phyloP scores from a whole-genome alignment of 176 grass and related monocot species.

The Raddia guianensis region DNA sequence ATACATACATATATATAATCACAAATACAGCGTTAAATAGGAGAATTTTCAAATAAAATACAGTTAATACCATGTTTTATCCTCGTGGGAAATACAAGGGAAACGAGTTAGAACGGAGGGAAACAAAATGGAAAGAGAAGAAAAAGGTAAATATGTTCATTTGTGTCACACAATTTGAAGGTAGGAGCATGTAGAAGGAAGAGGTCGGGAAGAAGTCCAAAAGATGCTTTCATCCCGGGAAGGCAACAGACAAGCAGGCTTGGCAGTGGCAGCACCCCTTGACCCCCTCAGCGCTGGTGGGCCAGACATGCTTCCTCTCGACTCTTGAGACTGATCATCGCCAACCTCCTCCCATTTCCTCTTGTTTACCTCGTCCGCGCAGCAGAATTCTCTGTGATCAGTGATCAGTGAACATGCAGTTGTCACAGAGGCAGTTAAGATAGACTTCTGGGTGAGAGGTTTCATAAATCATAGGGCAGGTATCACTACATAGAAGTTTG shows the following conservation, averaged over 20 bases:
- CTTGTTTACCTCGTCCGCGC: neutral
- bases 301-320: neutral
- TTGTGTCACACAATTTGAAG: neutral
- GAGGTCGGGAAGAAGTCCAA: neutral
- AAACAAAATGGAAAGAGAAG: neutral
- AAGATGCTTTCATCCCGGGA: conserved; percentile 32
- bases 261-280: neutral
- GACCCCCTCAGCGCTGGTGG: conserved; percentile 14
- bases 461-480: no score
- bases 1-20: no score
- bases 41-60: no score
- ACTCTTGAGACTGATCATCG: neutral
- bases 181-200: neutral
- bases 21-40: no score
- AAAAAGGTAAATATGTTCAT: neutral
- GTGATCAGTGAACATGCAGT: neutral
- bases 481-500: no score
- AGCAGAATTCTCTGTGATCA: neutral
- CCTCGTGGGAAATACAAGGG: neutral
- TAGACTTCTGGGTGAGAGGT: no score
- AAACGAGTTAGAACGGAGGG: no score
- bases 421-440: no score
- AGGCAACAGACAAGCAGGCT: conserved; percentile 28
- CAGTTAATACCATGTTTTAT: no score
- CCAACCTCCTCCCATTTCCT: neutral